Evolutionary conservation across 257 asterid species (phyloP), one percentile per base, ranked within the genome.

Genomic region (Plantago elongata): DNA sequence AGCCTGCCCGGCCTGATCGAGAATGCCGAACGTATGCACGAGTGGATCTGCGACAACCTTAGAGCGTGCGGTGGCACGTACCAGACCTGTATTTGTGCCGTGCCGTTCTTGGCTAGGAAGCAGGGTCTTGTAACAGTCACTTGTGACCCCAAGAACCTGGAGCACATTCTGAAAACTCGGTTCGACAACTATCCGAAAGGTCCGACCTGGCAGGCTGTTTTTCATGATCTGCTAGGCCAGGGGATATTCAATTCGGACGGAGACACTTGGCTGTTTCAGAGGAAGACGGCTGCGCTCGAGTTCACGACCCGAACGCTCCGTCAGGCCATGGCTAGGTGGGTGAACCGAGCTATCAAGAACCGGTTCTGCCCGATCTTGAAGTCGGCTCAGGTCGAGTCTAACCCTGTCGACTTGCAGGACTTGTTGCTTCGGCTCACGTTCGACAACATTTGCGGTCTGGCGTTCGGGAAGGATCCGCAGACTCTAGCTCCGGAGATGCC

Each of bases 251-350:
- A 80, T 45, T 74, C 83, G 0, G 86, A 80, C 4, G 86, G 86
- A 7, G 86, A 80, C 77, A 77, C 86, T 73, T 80, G 86, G 86
- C 77, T 80, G 43, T 77, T 80, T 74, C 86, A 80, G 69, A 81
- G 86, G 18, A 80, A 80, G 79, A 80, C 86, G 0, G 86, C 86
- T 64, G 86, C 86, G 1, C 75, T 80, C 58, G 86, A 80, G 22
- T 80, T 80, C 79, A 80, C 86, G 72, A 80, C 86, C 54, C 73
- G 86, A n/a, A 80, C 86, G 3, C 76, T 80, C 38, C 56, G 83
- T 59, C 86, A 80, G 68, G 86, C 83, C 67, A 80, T 80, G 86
- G 83, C 81, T 16, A 75, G 86, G 0, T 80, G 86, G 86, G 86
- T 80, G 49, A 80, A 69, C 77, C 78, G 86, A 13, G 79, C 86